Base-by-base conservation (phyloP, 345 rosid species). In the Ricinus communis region DNA sequence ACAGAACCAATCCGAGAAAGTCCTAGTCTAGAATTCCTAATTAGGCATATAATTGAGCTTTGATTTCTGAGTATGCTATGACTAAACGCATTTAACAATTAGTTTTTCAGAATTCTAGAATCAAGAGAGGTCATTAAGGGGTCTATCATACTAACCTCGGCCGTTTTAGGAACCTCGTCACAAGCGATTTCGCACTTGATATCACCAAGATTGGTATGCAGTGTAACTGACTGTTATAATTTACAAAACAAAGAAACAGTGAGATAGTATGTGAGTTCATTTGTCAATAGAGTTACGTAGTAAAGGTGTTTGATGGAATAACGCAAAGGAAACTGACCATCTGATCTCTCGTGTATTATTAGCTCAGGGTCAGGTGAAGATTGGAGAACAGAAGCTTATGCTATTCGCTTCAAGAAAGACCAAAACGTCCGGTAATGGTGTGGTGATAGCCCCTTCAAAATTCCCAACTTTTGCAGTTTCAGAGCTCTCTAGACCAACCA, bases 171-270 rank as follows among this genome's bases (percentile, higher is more conserved):
- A 49, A 90, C 99, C 80, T 92, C 98, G 79, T 95, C 98, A 61
- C 99, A 95, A 74, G 85, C 86, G 83, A 95, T 83, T 85, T 95
- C 99, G 79, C 99, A 92, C 86, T 95, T 95, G 73, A 95, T 87
- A 75, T 95, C 99, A 16, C 98, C 99, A 22, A 95, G 96, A 80
- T 90, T 95, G 38, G 98, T 95, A 85, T 92, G 98, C 72, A 95
- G 76, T n/a, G 99, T 95, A 55, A 92, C 98, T 5, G 98, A 88
- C 99, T 95, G 86, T 46, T 1, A 40, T 79, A 52, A 18, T 24
- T 36, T 21, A 38, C 78, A 52, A 69, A n/a, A 22, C 47, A 49
- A 49, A 51, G 27, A 28, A 4, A 15, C 41, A 18, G 25, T 36
- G 10, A 49, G 13, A 22, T 15, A 30, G 5, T 16, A 22, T 3